These are phyloP conservation scores for Rubroboletus satanas DNA, from an alignment of 768 basidiomycete species.

Conservation along the genomic window DNA sequence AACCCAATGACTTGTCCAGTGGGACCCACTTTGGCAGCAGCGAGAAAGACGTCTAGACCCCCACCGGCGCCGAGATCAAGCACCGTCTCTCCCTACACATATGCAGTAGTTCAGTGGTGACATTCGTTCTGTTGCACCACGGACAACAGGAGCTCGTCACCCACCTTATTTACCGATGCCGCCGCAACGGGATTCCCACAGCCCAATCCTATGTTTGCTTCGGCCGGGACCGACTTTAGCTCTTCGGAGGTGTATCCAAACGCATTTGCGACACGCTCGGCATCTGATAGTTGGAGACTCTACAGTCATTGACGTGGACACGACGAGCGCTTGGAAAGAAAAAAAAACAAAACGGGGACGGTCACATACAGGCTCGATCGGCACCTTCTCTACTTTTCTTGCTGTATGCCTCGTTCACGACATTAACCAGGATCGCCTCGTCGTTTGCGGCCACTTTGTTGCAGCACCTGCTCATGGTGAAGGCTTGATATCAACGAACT, in stretches of 20 bases:
- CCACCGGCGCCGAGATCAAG: slow-evolving; percentile 57
- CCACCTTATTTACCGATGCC: slow-evolving; percentile 45
- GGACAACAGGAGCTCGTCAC: not conserved
- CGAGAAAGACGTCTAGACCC: slow-evolving; percentile 53
- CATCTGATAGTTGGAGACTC: slow-evolving; percentile 1
- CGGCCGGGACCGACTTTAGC: slow-evolving; percentile 39
- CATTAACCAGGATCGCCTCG: not conserved
- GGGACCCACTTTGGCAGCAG: slow-evolving; percentile 47
- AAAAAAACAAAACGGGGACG: not conserved
- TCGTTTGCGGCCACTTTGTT: not conserved
- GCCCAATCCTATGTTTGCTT: slow-evolving; percentile 47
- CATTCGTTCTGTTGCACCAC: not conserved
- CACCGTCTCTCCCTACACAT: slow-evolving; percentile 48
- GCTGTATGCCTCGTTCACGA: slow-evolving; percentile 16
- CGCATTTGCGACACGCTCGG: slow-evolving; percentile 22
- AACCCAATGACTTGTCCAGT: slow-evolving; percentile 51
- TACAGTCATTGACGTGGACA: not conserved
- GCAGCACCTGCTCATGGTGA: slow-evolving; percentile 3
- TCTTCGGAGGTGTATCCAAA: slow-evolving; percentile 49
- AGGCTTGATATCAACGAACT: not conserved
- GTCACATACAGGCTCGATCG: slow-evolving; percentile 12
- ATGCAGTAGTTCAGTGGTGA: not conserved
- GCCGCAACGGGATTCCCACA: slow-evolving; percentile 52
- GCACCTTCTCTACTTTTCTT: slow-evolving; percentile 4
- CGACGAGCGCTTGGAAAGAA: not conserved